phyloP scores from a whole-genome alignment of 2,329 filamentous ascomycete species.

The Rutstroemia sp. region DNA sequence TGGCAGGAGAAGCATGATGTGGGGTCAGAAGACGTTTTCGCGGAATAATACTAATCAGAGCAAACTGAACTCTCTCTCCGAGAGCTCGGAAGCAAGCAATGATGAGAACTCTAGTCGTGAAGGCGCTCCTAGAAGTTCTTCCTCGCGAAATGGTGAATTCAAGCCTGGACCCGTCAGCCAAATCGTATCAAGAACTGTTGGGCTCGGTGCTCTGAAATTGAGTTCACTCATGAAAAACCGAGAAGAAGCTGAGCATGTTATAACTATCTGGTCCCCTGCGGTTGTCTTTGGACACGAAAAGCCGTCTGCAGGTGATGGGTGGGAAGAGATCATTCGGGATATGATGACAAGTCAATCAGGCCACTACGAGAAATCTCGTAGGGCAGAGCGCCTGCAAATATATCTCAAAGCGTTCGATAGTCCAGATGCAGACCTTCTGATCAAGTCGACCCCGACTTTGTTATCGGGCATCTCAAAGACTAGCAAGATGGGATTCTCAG shows the following conservation, averaged over 20 bases:
- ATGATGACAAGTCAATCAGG: conserved; percentile 68
- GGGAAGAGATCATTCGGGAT: conserved; percentile 65
- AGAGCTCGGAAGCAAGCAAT: conserved; percentile 11
- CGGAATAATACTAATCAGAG: conserved; percentile 34
- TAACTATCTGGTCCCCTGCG: conserved; percentile 69
- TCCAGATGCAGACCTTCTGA: conserved; percentile 69
- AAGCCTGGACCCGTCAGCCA: conserved; percentile 32
- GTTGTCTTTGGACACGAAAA: conserved; percentile 47
- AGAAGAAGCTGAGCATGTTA: conserved; percentile 66
- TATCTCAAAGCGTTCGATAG: conserved; percentile 72
- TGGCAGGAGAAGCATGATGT: conserved; percentile 61
- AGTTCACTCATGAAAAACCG: conserved; percentile 66
- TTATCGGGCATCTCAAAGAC: conserved; percentile 76
- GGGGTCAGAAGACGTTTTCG: conserved; percentile 52
- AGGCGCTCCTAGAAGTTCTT: conserved; percentile 46
- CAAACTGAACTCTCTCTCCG: conserved; percentile 45
- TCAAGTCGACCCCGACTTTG: conserved; percentile 80
- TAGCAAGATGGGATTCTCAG: conserved; percentile 86
- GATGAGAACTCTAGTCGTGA: conserved; percentile 16
- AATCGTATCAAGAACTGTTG: conserved; percentile 60
- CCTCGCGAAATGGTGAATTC: conserved; percentile 30
- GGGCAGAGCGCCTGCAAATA: conserved; percentile 71
- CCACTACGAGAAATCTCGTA: conserved; percentile 64
- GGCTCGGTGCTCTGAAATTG: conserved; percentile 70
- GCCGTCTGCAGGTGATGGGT: conserved; percentile 54